A percentile compares a stretch with the other conserved stretches of the same genome.
phyloP scores from a whole-genome alignment of 805 yeast species.

The Priceomyces carsonii region DNA sequence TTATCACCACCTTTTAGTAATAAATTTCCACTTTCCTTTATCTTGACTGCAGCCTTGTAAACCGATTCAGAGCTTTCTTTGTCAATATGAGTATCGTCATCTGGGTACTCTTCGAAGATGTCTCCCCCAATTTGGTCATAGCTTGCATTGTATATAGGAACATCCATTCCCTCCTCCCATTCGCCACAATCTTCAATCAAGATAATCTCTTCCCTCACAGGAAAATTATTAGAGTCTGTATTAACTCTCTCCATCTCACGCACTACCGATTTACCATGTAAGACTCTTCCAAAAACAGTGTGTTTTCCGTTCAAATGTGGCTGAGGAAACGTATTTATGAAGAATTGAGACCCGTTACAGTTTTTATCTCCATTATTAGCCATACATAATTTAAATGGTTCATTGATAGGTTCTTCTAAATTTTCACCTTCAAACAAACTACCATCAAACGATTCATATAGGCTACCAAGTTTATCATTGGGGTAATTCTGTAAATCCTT shows the following conservation, averaged over 20 bases:
- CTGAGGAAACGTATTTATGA: conserved; percentile 66
- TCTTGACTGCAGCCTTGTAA: conserved; percentile 49
- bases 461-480: conserved; percentile 30
- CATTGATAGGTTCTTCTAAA: conserved; percentile 39
- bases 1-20: conserved; percentile 55
- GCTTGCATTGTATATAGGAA: conserved; percentile 66
- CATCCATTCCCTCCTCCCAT: conserved; percentile 53
- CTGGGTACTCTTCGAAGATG: conserved; percentile 74
- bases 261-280: conserved; percentile 66
- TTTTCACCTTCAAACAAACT: conserved; percentile 60
- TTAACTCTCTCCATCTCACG: conserved; percentile 58
- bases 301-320: conserved; percentile 79
- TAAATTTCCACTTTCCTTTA: conserved; percentile 67
- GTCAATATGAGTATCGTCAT: conserved; percentile 62
- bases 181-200: conserved; percentile 59
- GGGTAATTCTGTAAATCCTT: conserved; percentile 19
- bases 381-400: conserved; percentile 59
- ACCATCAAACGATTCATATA: conserved; percentile 28
- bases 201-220: conserved; percentile 41
- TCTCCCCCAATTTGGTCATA: conserved; percentile 67
- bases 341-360: conserved; percentile 67
- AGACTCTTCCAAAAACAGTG: conserved; percentile 73
- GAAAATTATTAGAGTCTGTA: conserved; percentile 44
- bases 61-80: conserved; percentile 58
- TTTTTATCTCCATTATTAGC: conserved; percentile 54